Base-by-base conservation (phyloP, 116 monocot species). In the Iris pallida region DNA sequence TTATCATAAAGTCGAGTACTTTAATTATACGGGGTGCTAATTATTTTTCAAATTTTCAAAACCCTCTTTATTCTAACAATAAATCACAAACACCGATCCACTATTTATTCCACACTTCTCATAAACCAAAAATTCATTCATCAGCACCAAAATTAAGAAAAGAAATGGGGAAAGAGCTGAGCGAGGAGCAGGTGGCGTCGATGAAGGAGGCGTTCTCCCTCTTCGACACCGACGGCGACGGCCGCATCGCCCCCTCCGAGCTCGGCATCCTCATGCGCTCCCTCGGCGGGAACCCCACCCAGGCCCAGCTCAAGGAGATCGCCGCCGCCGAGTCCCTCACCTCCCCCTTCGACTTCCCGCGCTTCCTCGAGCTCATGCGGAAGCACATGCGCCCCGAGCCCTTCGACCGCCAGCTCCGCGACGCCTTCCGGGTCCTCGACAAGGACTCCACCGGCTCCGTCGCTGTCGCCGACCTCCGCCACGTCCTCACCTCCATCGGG, bases 211-310 rank as follows among this genome's bases (percentile, higher is more conserved):
- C 88, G 14, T 88, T 88, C 77, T 68, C 78, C 14, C 82, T 88
- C 45, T 88, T 88, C 75, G 88, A 88, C 69, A 79, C 79, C 8
- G 88, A 88, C 76, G 84, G 84, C 16, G 88, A 88, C 64, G 88
- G 88, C 20, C 78, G 76, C 71, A 88, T 88, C 73, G 81, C 88
- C 9, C 73, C 79, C 8, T 88, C 88, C 16, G 88, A 88, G 77
- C 88, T 88, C 40, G 88, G 88, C 12, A 82, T 88, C 67, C 76
- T 88, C 42, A 88, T 88, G 89, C 79, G 85, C 5, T 89, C 89
- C 2, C 85, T 89, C 6, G 89, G 89, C 7, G 89, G 85, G 5
- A 85, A 85, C 77, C 89, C 89, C 6, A 85, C 89, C 7, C 77
- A 82, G 70, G 85, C 89, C 6, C 82, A 85, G 67, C 80, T 89